These are phyloP conservation scores for Paralagenidium karlingii DNA, from an alignment of 352 stramenopile species.

Conservation along the genomic window DNA sequence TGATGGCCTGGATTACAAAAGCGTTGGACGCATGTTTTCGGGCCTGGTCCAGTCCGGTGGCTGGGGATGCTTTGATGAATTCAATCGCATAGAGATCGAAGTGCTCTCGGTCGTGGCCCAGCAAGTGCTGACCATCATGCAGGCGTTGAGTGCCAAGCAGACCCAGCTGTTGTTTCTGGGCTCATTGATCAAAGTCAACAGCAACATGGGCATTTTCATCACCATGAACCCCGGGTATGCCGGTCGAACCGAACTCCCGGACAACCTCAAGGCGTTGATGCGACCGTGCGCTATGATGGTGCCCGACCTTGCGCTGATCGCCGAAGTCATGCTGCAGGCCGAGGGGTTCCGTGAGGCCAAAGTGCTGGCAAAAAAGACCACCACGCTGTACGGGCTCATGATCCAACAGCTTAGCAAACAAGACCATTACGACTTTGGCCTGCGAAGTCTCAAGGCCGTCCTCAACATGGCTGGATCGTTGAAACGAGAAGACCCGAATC, in stretches of 20 bases:
- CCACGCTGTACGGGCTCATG: conserved; percentile 77
- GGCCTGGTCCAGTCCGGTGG: conserved; percentile 87
- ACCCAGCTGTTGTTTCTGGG: conserved; percentile 76
- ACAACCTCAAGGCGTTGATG: conserved; percentile 82
- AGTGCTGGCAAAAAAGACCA: conserved; percentile 73
- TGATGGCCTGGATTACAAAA: conserved; percentile 92
- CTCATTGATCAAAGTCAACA: conserved; percentile 72
- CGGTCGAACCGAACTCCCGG: conserved; percentile 79
- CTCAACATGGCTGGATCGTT: conserved; percentile 75
- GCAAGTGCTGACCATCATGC: conserved; percentile 85
- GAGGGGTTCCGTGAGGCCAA: conserved; percentile 79
- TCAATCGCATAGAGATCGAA: conserved; percentile 95
- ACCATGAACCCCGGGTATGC: conserved; percentile 90
- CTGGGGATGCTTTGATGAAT: conserved; percentile 93
- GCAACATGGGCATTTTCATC: conserved; percentile 88
- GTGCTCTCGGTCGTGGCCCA: conserved; percentile 90
- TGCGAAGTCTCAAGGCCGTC: conserved; percentile 73
- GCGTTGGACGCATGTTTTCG: conserved; percentile 87
- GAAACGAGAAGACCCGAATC: conserved; percentile 92
- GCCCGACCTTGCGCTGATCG: conserved; percentile 70
- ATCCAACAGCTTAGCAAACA: conserved; percentile 82
- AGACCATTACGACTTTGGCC: conserved; percentile 80
- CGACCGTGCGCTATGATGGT: conserved; percentile 84
- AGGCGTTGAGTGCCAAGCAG: conserved; percentile 67
- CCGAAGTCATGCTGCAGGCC: conserved; percentile 79